These are phyloP conservation scores for Endoconidiophora laricicola DNA, from an alignment of 2,329 filamentous ascomycete species.

Conservation along the genomic window DNA sequence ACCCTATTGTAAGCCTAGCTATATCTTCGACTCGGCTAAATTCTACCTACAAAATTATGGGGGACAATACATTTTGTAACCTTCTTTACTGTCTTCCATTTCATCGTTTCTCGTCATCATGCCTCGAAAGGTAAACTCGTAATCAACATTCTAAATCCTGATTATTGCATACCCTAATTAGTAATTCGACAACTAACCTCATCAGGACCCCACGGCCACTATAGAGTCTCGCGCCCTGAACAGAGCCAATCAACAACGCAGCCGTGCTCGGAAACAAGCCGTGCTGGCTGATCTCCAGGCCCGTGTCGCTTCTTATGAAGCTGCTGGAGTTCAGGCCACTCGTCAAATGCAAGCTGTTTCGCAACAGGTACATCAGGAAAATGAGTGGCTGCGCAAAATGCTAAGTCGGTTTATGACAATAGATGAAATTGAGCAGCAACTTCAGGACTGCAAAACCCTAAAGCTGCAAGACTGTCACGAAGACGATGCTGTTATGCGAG, in stretches of 20 bases:
- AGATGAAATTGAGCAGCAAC: constrained; percentile 1
- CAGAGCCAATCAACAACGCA: constrained; percentile 5
- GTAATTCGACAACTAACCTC: too few species aligned
- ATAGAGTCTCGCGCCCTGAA: constrained; percentile 4
- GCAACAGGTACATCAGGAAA: not conserved
- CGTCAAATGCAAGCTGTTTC: constrained; percentile 3
- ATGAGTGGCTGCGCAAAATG: not conserved
- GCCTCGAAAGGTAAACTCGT: too few species aligned
- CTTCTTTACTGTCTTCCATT: too few species aligned
- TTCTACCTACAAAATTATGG: too few species aligned
- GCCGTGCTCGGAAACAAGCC: constrained; percentile 8
- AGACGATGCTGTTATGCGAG: too few species aligned
- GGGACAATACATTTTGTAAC: too few species aligned
- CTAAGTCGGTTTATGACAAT: not conserved
- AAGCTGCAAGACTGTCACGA: too few species aligned
- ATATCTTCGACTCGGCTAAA: too few species aligned
- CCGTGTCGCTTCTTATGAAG: not conserved
- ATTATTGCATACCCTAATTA: too few species aligned
- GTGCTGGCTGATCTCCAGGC: constrained; percentile 4
- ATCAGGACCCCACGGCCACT: not conserved
- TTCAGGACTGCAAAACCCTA: not conserved
- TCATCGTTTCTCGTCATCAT: too few species aligned
- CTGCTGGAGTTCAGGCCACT: constrained; percentile 5
- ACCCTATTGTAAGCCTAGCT: too few species aligned
- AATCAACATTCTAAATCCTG: too few species aligned